Conservation (phyloP, 768 basidiomycete species). For the Pulveroboletus sp. region DNA sequence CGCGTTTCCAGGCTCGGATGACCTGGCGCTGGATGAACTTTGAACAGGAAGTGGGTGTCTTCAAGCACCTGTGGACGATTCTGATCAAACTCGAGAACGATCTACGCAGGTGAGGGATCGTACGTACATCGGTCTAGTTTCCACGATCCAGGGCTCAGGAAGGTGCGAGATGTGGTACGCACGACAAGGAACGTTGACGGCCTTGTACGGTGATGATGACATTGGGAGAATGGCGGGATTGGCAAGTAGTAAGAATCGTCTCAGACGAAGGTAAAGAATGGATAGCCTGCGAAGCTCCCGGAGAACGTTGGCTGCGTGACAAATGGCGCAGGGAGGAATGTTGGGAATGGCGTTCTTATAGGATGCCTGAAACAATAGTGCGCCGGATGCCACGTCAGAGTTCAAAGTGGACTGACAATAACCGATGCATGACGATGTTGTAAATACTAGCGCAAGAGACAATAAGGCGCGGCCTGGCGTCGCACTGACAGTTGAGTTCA, state of each 20-base stretch:
- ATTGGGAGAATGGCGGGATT: not conserved
- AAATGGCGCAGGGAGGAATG: not conserved
- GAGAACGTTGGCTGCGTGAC: conserved; percentile 17
- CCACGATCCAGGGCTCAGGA: conserved; percentile 26
- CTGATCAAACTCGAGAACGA: not conserved
- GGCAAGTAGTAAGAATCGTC: conserved; percentile 14
- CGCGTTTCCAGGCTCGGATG: conserved; percentile 56
- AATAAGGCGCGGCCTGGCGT: conserved; percentile 6
- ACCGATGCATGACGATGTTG: not conserved
- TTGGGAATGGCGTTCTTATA: conserved; percentile 17
- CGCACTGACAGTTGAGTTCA: too few species aligned
- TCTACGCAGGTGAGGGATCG: not conserved
- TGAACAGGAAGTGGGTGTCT: conserved; percentile 32
- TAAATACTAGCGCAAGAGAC: conserved; percentile 1
- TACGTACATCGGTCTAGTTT: conserved; percentile 26
- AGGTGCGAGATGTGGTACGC: conserved; percentile 11
- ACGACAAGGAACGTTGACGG: conserved; percentile 7
- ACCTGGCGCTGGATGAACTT: conserved; percentile 57
- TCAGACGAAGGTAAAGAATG: conserved; percentile 26
- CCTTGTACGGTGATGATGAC: conserved; percentile 7
- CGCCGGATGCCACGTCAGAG: not conserved
- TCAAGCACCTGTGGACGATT: conserved; percentile 15
- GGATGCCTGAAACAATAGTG: conserved; percentile 12
- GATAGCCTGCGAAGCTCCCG: conserved; percentile 19
- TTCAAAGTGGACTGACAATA: not conserved